Percentiles rank a stretch among this genome's conserved stretches.
Conservation (phyloP, 148 eudicot genomes). For the Mesembryanthemum crystallinum region DNA sequence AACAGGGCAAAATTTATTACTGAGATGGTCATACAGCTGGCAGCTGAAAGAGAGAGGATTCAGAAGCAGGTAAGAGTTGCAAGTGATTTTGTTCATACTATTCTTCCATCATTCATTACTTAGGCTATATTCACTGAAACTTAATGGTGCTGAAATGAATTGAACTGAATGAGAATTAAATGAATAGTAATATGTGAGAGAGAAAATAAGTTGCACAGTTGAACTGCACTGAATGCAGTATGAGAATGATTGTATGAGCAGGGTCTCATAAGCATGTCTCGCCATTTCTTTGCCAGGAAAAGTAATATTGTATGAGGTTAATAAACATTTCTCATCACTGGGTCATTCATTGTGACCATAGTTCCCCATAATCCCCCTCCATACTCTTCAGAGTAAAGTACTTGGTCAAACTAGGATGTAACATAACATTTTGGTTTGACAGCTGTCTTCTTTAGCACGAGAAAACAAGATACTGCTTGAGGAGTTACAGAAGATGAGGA, state of each 20-base stretch:
- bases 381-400: not conserved
- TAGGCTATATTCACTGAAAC: too few relatives aligned
- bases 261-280: not conserved
- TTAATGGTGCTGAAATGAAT: too few relatives aligned
- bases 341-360: too few relatives aligned
- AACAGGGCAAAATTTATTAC: conserved; percentile 51
- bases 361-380: too few relatives aligned
- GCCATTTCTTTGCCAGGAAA: not conserved
- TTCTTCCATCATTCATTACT: not conserved
- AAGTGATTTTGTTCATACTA: not conserved
- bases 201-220: too few relatives aligned
- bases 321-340: too few relatives aligned
- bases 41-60: conserved; percentile 73
- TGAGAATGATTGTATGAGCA: too few relatives aligned
- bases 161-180: too few relatives aligned
- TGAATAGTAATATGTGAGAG: too few relatives aligned
- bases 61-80: conserved; percentile 57
- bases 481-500: conserved; percentile 43
- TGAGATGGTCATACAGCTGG: conserved; percentile 73
- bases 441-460: conserved; percentile 56
- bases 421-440: conserved; percentile 25
- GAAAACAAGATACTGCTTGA: conserved; percentile 61
- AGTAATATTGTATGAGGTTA: too few relatives aligned
- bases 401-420: not conserved
- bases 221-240: too few relatives aligned